Evolutionary conservation across 257 asterid genomes (phyloP).

Genomic region (Nicotiana sylvestris): DNA sequence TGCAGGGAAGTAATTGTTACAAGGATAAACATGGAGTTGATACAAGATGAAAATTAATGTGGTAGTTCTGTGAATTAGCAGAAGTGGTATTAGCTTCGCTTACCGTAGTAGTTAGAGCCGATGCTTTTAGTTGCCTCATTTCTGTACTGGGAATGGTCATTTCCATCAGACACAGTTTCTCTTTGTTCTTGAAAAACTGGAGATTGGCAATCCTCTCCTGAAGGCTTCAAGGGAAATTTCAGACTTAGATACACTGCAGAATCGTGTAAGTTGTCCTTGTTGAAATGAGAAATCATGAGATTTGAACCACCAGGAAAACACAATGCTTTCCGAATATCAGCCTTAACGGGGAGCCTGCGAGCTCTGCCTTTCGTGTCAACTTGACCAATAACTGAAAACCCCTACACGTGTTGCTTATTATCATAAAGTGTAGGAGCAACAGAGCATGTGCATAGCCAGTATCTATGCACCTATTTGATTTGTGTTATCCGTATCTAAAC

Average conservation of each 20-base stretch:
- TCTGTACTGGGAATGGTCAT: conserved; percentile 27
- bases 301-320: conserved; percentile 94
- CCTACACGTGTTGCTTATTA: conserved; percentile 37
- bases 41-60: neutral
- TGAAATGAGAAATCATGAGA: conserved; percentile 66
- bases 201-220: conserved; percentile 20
- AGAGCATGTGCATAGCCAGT: neutral
- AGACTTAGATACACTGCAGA: conserved; percentile 25
- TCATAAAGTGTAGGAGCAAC: neutral
- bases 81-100: conserved; percentile 20
- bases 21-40: neutral
- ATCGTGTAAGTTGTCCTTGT: conserved; percentile 29
- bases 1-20: neutral
- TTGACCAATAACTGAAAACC: conserved; percentile 73
- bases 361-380: conserved; percentile 69
- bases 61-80: too few relatives aligned
- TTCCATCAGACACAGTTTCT: conserved; percentile 19
- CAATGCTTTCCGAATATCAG: conserved; percentile 71
- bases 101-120: conserved; percentile 26
- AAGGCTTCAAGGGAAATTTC: conserved; percentile 31
- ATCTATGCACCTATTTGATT: neutral
- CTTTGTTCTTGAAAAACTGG: conserved; percentile 25
- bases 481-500: neutral
- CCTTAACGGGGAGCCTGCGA: conserved; percentile 66
- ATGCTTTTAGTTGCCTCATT: conserved; percentile 26